Evolutionary conservation across 164 flowering plant genomes (phyloP), one percentile per base, ranked within the genome.

Genomic region (Warburgia ugandensis): DNA sequence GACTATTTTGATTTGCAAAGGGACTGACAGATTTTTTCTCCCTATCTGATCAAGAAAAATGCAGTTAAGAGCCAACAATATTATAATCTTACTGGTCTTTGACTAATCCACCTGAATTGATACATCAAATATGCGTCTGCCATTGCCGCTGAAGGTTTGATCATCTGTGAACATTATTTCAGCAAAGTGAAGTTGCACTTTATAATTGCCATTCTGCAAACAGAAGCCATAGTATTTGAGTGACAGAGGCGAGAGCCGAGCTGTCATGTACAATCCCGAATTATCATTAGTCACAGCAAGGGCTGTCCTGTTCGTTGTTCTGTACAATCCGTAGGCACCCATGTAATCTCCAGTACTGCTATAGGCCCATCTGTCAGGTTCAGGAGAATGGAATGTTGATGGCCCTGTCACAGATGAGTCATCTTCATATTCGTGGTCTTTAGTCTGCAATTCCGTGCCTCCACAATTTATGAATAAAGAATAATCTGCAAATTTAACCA

Each of bases 201-300:
- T 75, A 52, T 88, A 92, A 50, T 68, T 83, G 4, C 98, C 98
- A 13, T 63, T 56, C 19, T 57, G 55, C 66, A 87, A 37, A 64
- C 98, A 91, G 50, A 85, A 69, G 14, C 87, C 97, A 61, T 77
- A 85, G 62, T 85, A 91, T 53, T 63, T 83, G 57, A 91, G 80
- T 7, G 95, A 87, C 14, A 65, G 14, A 29, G 98, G 83, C 20
- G 94, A 38, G 22, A 70, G 52, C 9, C 96, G 96, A 20, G 97
- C 91, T 25, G 75, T 65, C 50, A 48, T 38, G 53, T 77, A 86
- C 43, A 68, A 39, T 0, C 48, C 70, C 30, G 62, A 37, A 45
- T 45, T 62, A 21, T 45, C 31, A 7, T 10, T 7, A 14, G 46
- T 2, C 9, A 29, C 6, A n/a, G n/a, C n/a, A n/a, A n/a, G n/a